These are phyloP conservation scores for Elymus sibiricus DNA, from an alignment of 176 grass and related monocot genomes.

Conservation along the genomic window DNA sequence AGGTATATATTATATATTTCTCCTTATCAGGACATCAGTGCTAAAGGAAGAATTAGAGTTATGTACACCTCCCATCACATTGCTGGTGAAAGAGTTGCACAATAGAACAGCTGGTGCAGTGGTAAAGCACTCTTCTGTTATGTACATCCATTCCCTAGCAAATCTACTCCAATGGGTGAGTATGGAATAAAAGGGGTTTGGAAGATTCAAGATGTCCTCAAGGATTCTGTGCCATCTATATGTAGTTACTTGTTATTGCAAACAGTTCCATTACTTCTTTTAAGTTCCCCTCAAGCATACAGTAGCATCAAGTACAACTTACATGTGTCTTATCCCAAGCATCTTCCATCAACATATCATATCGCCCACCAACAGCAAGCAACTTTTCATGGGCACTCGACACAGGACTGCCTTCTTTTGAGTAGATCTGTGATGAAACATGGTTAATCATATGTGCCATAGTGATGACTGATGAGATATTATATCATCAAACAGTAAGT, in stretches of 20 bases:
- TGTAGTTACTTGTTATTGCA: constrained; percentile 18
- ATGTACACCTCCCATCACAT: neutral
- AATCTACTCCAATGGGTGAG: neutral
- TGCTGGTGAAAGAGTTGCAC: neutral
- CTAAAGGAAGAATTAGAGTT: neutral
- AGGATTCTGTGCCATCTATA: constrained; percentile 5
- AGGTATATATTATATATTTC: neutral
- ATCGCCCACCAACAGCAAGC: constrained; percentile 85
- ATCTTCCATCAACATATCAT: constrained; percentile 79
- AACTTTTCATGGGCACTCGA: constrained; percentile 61
- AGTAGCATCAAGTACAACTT: constrained; percentile 37
- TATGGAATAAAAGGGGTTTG: neutral
- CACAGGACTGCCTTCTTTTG: constrained; percentile 63
- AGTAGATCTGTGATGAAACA: constrained; percentile 56
- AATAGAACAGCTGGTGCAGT: neutral
- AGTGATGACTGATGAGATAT: constrained; percentile 13
- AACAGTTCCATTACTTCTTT: neutral
- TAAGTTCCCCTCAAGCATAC: constrained; percentile 2
- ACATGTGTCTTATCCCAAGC: constrained; percentile 62
- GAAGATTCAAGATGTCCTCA: neutral
- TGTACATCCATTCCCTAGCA: neutral
- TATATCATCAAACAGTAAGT: neutral
- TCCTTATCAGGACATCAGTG: neutral
- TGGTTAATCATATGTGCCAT: constrained; percentile 1
- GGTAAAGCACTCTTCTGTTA: neutral